These are phyloP conservation scores for Canavalia gladiata DNA, from an alignment of 306 rosid genomes.

Conservation along the genomic window DNA sequence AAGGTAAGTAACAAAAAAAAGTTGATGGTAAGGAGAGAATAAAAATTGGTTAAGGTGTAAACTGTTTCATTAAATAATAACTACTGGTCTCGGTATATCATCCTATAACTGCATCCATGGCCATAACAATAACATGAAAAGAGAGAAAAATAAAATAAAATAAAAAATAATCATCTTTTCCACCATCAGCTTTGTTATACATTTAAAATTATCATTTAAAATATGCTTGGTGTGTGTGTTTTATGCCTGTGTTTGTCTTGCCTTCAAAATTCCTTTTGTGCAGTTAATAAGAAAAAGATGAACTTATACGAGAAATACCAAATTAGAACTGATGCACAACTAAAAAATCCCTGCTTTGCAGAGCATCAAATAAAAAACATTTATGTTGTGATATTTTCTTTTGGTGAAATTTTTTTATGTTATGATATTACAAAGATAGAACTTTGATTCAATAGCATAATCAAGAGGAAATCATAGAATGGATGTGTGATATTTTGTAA, in stretches of 20 bases:
- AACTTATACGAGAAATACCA: not conserved
- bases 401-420: too few species aligned
- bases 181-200: not conserved
- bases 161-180: not conserved
- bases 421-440: not conserved
- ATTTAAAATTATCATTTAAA: not conserved
- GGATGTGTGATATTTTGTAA: not conserved
- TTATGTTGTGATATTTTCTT: not conserved
- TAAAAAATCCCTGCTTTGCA: conserved; percentile 12
- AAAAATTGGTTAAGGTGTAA: not conserved
- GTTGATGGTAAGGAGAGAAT: not conserved
- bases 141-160: not conserved
- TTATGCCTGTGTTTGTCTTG: not conserved
- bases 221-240: not conserved
- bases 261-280: not conserved
- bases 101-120: not conserved
- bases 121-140: conserved; percentile 5
- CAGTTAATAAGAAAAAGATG: conserved; percentile 6
- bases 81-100: not conserved
- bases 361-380: not conserved
- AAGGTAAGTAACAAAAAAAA: not conserved
- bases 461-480: not conserved
- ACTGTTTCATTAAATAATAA: conserved; percentile 1
- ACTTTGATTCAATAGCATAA: not conserved
- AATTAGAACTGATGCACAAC: conserved; percentile 16